Percentiles rank a stretch among this genome's conserved stretches.
Evolutionary conservation across 202 grass and related monocot species (phyloP).

Genomic region (Brachypodium distachyon): DNA sequence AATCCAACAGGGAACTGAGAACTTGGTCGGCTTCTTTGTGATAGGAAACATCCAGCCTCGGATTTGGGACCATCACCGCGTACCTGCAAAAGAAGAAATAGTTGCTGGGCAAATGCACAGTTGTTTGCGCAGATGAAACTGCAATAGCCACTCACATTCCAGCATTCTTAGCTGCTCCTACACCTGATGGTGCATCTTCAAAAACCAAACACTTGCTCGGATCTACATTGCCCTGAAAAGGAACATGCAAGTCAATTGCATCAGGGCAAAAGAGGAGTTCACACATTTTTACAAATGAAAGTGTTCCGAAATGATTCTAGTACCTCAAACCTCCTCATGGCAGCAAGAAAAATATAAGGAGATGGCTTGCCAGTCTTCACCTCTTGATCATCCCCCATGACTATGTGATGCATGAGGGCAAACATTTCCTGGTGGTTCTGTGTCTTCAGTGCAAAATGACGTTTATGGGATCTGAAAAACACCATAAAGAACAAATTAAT

Average conservation of each 20-base stretch:
- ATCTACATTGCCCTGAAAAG: conserved; percentile 55
- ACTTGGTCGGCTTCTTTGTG: conserved; percentile 87
- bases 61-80: conserved; percentile 81
- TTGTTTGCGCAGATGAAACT: neutral
- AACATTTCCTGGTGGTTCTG: conserved; percentile 88
- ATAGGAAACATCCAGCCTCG: conserved; percentile 66
- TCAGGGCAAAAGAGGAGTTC: conserved; percentile 4
- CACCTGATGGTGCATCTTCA: conserved; percentile 89
- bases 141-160: conserved; percentile 63
- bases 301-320: neutral
- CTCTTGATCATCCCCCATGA: conserved; percentile 83
- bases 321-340: conserved; percentile 79
- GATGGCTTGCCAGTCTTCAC: conserved; percentile 88
- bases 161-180: conserved; percentile 86
- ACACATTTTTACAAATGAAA: neutral
- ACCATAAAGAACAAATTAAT: neutral
- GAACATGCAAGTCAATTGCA: conserved; percentile 7
- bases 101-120: neutral
- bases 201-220: conserved; percentile 73
- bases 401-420: conserved; percentile 74
- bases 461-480: conserved; percentile 57
- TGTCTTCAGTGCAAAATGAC: conserved; percentile 81
- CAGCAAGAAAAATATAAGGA: conserved; percentile 89
- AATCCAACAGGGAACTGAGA: conserved; percentile 67
- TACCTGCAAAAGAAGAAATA: conserved; percentile 42